Evolutionary conservation across 2,329 filamentous ascomycete genomes (phyloP).

Genomic region (Ramichloridium luteum): DNA sequence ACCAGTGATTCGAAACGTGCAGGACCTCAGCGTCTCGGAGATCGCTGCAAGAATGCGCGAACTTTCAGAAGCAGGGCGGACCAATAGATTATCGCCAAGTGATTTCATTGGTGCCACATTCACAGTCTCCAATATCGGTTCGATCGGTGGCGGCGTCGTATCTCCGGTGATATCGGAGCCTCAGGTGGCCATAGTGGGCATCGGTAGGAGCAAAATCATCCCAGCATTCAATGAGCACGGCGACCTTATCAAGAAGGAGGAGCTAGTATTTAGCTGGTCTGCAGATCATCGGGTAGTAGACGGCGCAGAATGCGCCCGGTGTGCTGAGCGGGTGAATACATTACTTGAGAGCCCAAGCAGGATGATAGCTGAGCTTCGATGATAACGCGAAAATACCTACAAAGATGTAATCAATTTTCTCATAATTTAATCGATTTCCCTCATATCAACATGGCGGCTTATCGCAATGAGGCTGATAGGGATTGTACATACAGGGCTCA

Average conservation of each 20-base stretch:
- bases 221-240: constrained; percentile 57
- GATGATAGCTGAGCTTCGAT: constrained; percentile 76
- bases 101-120: constrained; percentile 84
- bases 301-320: constrained; percentile 85
- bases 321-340: constrained; percentile 65
- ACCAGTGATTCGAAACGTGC: constrained; percentile 79
- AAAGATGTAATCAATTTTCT: too few species aligned
- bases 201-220: constrained; percentile 68
- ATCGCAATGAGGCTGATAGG: too few species aligned
- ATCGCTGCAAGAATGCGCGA: constrained; percentile 66
- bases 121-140: constrained; percentile 93
- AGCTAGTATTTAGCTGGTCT: constrained; percentile 90
- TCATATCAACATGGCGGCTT: too few species aligned
- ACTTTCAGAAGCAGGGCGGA: constrained; percentile 58
- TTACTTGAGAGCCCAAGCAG: constrained; percentile 74
- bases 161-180: constrained; percentile 81
- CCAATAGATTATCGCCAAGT: constrained; percentile 59
- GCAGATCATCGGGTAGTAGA: constrained; percentile 91
- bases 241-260: constrained; percentile 58
- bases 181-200: constrained; percentile 82
- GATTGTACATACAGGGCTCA: too few species aligned
- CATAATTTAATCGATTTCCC: too few species aligned
- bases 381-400: too few species aligned
- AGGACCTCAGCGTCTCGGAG: constrained; percentile 59
- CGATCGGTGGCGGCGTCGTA: constrained; percentile 83